Conservation (phyloP, 176 grass and related monocot genomes). For the Olyra latifolia region DNA sequence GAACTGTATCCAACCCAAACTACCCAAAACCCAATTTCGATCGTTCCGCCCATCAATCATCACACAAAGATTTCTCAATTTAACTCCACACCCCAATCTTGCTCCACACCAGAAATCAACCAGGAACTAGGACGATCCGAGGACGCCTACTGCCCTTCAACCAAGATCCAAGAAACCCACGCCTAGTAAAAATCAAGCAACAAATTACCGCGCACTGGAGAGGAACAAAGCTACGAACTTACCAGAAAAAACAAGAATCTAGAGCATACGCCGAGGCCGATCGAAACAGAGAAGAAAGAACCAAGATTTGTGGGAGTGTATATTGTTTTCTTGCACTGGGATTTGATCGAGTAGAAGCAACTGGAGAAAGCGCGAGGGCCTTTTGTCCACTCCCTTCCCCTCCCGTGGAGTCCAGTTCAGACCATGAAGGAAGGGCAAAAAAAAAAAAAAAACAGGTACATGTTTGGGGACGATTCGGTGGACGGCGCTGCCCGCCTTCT, state of each 20-base stretch:
- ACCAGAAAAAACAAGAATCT: neutral
- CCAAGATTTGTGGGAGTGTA: neutral
- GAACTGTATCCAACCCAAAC: neutral
- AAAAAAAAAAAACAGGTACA: too few relatives aligned
- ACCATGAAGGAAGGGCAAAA: too few relatives aligned
- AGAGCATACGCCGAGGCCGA: neutral
- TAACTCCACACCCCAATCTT: neutral
- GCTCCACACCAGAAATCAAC: neutral
- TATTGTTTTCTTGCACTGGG: neutral
- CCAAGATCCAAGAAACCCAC: neutral
- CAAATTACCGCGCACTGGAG: neutral
- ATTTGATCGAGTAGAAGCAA: conserved; percentile 1
- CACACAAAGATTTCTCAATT: neutral
- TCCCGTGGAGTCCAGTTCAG: neutral
- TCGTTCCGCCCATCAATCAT: neutral
- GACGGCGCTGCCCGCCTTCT: neutral
- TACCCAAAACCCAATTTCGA: conserved; percentile 18
- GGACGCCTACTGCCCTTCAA: neutral
- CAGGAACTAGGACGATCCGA: neutral
- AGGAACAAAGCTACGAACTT: neutral
- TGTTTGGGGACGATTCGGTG: neutral
- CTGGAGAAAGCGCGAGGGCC: neutral
- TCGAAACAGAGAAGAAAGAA: neutral
- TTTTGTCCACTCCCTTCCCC: neutral
- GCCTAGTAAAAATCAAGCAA: neutral